Evolutionary conservation across 345 rosid species (phyloP), one percentile per base, ranked within the genome.

Genomic region (Arabidopsis arenosa): DNA sequence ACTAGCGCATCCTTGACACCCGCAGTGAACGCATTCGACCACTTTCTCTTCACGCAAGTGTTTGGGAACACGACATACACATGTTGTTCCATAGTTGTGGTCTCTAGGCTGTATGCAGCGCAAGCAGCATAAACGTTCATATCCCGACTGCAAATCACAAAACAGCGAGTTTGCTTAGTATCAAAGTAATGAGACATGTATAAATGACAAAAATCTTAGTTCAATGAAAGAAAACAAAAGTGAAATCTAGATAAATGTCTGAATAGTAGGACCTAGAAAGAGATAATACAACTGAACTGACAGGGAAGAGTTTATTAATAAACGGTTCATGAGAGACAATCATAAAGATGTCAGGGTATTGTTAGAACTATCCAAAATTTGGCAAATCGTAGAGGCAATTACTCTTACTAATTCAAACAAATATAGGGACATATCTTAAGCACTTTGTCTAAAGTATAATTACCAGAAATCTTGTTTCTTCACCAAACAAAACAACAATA

Each of bases 21-120:
- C 97, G 33, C 97, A 91, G 77, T 88, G 97, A 58, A 88, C 93
- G 17, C 94, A 88, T 77, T 88, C 97, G 13, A 91, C 84, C 14
- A 82, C 91, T 80, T 91, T 83, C 88, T 93, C 97, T 84, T 93
- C 94, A 79, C 94, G 84, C 66, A 89, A 71, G 81, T 91, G 76
- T 77, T 85, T 87, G 11, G 94, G 94, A 26, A 93, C 96, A 56
- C 94, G 83, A 26, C 97, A 88, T 26, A 91, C 89, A 15, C 97
- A 93, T 0, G 96, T 88, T 6, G 96, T 87, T 62, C 86, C 88
- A 5, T 87, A 93, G 87, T 90, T 91, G 84, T 89, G 97, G 80
- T 93, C 96, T 37, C 88, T 78, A 2, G 94, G 94, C 82, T 91
- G 98, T 56, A 91, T 91, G 84, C 94, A 91, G 5, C 87, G 83